phyloP scores from a whole-genome alignment of 2,329 filamentous ascomycete genomes.

The Colletotrichum magnum region DNA sequence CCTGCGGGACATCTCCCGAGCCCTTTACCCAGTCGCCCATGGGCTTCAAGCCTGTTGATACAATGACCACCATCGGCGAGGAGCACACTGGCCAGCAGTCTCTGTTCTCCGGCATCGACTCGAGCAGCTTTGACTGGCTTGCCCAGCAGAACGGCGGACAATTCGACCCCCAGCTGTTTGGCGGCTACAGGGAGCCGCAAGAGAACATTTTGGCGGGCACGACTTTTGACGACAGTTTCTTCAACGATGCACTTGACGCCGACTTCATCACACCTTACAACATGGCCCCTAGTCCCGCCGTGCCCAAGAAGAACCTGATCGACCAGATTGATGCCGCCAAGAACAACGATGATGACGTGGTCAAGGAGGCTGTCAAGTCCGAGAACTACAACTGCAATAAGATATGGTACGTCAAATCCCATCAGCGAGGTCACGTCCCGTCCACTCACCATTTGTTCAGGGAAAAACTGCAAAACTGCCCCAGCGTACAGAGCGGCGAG shows the following conservation, averaged over 20 bases:
- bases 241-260: conserved; percentile 83
- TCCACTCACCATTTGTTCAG: conserved; percentile 67
- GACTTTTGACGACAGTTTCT: conserved; percentile 78
- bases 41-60: conserved; percentile 74
- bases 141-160: conserved; percentile 85
- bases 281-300: conserved; percentile 63
- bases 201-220: conserved; percentile 80
- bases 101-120: conserved; percentile 59
- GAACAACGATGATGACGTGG: conserved; percentile 76
- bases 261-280: conserved; percentile 90
- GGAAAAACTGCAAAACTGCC: conserved; percentile 90
- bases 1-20: conserved; percentile 84
- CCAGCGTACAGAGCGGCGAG: conserved; percentile 89
- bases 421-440: background rate
- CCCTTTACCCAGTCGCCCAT: conserved; percentile 80
- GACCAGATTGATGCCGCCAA: conserved; percentile 83
- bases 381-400: conserved; percentile 87
- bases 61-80: conserved; percentile 75
- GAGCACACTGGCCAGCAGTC: conserved; percentile 61
- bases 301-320: conserved; percentile 78
- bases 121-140: conserved; percentile 79
- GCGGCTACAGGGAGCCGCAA: conserved; percentile 91
- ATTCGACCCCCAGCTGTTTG: conserved; percentile 93
- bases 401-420: conserved; percentile 80
- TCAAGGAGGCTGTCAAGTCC: conserved; percentile 49